phyloP scores from a whole-genome alignment of 805 yeast species.

The Lipomyces starkeyi region DNA sequence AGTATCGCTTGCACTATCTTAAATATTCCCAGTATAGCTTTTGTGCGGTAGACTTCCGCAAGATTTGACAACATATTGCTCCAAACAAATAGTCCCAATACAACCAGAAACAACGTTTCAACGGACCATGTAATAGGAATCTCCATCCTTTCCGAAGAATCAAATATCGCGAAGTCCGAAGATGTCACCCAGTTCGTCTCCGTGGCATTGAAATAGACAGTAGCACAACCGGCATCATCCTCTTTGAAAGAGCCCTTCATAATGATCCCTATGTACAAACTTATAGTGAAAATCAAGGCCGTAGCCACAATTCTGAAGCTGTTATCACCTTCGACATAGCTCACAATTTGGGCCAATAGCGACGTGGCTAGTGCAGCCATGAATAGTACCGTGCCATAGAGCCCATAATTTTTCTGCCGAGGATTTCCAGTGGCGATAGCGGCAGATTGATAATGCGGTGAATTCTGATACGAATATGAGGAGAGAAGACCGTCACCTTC shows the following conservation, averaged over 20 bases:
- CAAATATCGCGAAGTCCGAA: background rate
- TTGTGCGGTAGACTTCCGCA: background rate
- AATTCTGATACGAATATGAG: slow-evolving; percentile 1
- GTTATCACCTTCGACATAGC: background rate
- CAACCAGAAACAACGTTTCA: background rate
- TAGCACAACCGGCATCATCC: background rate
- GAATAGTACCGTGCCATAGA: background rate
- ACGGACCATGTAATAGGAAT: background rate
- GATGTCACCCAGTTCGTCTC: slow-evolving; percentile 3
- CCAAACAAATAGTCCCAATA: background rate
- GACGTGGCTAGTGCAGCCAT: background rate
- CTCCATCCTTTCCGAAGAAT: background rate
- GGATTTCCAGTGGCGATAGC: background rate
- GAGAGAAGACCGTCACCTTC: slow-evolving; percentile 1
- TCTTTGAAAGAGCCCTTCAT: background rate
- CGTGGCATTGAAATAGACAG: background rate
- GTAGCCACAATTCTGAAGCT: background rate
- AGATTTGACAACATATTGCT: background rate
- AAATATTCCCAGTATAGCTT: background rate
- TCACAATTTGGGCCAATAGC: background rate
- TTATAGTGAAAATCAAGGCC: background rate
- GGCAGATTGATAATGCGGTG: background rate
- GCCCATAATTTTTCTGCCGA: background rate
- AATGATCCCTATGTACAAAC: background rate
- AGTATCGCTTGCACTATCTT: background rate